Evolutionary conservation across 2,329 filamentous ascomycete genomes (phyloP).

Genomic region (Stagonosporopsis chrysanthemi): DNA sequence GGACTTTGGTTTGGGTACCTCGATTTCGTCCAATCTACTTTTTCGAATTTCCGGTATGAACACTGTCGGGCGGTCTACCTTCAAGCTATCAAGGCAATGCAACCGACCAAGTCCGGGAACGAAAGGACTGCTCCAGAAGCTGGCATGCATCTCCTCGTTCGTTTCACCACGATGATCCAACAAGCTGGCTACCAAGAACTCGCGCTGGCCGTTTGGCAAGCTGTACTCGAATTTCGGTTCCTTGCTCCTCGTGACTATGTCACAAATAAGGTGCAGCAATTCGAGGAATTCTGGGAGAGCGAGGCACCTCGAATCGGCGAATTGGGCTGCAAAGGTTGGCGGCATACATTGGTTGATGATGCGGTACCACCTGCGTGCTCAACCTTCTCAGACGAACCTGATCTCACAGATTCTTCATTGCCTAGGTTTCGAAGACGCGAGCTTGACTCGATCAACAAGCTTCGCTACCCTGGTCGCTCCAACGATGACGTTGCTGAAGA

Average conservation of each 20-base stretch:
- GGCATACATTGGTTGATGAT: slow-evolving; percentile 51
- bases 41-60: slow-evolving; percentile 73
- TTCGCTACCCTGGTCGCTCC: slow-evolving; percentile 73
- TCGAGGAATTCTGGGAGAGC: slow-evolving; percentile 85
- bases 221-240: slow-evolving; percentile 74
- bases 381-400: slow-evolving; percentile 3
- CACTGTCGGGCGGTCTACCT: slow-evolving; percentile 67
- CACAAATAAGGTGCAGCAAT: slow-evolving; percentile 38
- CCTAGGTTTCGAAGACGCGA: slow-evolving; percentile 59
- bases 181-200: slow-evolving; percentile 82
- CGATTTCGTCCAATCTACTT: slow-evolving; percentile 73
- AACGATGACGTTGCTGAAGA: slow-evolving; percentile 78
- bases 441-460: slow-evolving; percentile 53
- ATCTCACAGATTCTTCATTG: slow-evolving; percentile 24
- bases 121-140: slow-evolving; percentile 15
- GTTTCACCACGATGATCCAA: slow-evolving; percentile 75
- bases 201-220: slow-evolving; percentile 83
- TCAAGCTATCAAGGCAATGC: slow-evolving; percentile 61
- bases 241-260: slow-evolving; percentile 64
- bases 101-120: neutral
- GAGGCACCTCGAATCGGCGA: slow-evolving; percentile 84
- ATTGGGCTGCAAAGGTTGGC: slow-evolving; percentile 73
- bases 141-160: slow-evolving; percentile 73
- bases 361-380: slow-evolving; percentile 9
- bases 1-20: slow-evolving; percentile 76